Conservation (phyloP, 306 rosid genomes). For the Pterocarpus santalinus region DNA sequence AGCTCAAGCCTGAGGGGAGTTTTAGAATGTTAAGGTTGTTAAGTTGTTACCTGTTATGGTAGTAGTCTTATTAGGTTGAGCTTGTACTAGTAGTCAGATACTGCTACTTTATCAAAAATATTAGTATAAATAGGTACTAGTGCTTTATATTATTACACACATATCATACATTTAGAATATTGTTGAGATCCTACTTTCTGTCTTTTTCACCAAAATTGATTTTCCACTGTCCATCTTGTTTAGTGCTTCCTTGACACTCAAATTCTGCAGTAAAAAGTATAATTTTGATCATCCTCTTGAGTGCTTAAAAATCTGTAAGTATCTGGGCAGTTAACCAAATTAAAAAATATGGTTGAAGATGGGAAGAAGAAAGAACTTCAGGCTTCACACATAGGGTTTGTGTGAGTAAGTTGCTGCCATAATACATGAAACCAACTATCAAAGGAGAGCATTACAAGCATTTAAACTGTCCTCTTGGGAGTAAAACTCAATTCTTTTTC, state of each 20-base stretch:
- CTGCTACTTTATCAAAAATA: not conserved
- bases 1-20: not conserved
- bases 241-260: not conserved
- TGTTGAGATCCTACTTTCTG: not conserved
- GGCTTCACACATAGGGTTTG: not conserved
- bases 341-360: not conserved
- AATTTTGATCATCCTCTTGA: not conserved
- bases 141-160: not conserved
- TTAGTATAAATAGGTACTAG: not conserved
- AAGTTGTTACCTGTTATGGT: not conserved
- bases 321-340: not conserved
- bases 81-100: not conserved
- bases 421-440: not conserved
- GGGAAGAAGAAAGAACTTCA: constrained; percentile 2
- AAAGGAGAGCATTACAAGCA: not conserved
- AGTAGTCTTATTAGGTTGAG: not conserved
- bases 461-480: not conserved
- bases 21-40: not conserved
- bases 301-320: not conserved
- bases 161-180: not conserved
- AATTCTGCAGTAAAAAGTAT: not conserved
- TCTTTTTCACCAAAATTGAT: not conserved
- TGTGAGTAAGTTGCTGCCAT: not conserved
- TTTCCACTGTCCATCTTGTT: no score
- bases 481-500: not conserved